These are phyloP conservation scores for Daedalea quercina DNA, from an alignment of 768 basidiomycete species.

Conservation along the genomic window DNA sequence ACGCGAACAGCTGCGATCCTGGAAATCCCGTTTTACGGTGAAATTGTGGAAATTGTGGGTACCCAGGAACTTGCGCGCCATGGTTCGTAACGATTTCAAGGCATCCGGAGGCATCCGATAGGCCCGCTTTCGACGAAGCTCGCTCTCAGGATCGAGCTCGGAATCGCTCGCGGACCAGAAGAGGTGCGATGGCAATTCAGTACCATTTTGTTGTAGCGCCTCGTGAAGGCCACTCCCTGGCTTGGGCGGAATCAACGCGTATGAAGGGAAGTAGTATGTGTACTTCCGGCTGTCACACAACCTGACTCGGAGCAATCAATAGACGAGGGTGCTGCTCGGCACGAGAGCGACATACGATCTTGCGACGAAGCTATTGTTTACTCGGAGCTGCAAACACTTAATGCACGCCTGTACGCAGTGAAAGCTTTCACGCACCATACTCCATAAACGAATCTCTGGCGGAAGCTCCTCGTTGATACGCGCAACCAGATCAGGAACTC, in stretches of 20 bases:
- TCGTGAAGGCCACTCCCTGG: slow-evolving; percentile 59
- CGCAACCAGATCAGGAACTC: slow-evolving; percentile 58
- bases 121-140: slow-evolving; percentile 55
- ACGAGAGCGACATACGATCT: slow-evolving; percentile 41
- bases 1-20: slow-evolving; percentile 77
- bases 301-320: slow-evolving; percentile 33
- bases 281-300: slow-evolving; percentile 94
- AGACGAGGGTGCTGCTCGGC: neutral
- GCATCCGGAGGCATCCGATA: slow-evolving; percentile 60
- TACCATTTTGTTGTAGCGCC: slow-evolving; percentile 30
- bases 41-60: slow-evolving; percentile 99
- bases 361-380: slow-evolving; percentile 79
- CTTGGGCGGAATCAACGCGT: slow-evolving; percentile 86
- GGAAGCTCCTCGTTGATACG: slow-evolving; percentile 87
- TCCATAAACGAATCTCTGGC: slow-evolving; percentile 89
- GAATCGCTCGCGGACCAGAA: slow-evolving; percentile 52
- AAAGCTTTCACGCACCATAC: slow-evolving; percentile 47
- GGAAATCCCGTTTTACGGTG: slow-evolving; percentile 81
- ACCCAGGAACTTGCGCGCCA: slow-evolving; percentile 66
- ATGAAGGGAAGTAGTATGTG: slow-evolving; percentile 94
- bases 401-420: neutral
- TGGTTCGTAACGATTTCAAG: slow-evolving; percentile 47
- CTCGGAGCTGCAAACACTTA: slow-evolving; percentile 40
- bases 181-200: slow-evolving; percentile 30
- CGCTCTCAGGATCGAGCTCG: slow-evolving; percentile 43